Base-by-base conservation (phyloP, 805 yeast species). In the Danielozyma ontarioensis region DNA sequence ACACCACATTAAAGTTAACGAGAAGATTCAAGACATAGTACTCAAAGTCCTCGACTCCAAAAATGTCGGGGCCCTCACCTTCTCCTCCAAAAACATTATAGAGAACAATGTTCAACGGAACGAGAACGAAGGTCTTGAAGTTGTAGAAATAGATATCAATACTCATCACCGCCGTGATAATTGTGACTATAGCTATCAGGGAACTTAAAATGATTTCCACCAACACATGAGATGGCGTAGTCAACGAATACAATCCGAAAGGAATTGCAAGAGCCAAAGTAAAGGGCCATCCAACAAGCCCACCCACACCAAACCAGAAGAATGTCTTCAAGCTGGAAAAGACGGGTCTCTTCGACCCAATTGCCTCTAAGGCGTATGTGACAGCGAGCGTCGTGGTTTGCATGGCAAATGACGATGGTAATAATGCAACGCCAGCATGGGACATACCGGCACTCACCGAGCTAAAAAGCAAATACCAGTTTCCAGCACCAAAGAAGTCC, bases 211-310 rank as follows among this genome's bases (percentile, higher is more conserved):
- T 50, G 37, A 38, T 32, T 40, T 30, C 26, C 33, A 36, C 17
- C 29, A 35, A 11, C 13, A 23, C 42, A 30, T n/a, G n/a, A 42
- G 30, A 18, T 44, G 1, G n/a, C 25, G 6, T 32, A 21, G n/a
- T n/a, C 5, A 50, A 21, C 3, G 55, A 46, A 50, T 63, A 76
- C 1, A 62, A 30, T 13, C 74, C 68, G 35, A 79, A 68, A 1
- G 96, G 93, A 2, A 74, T 42, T 2, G 78, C 78, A 35, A 87
- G 55, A 0, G 72, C 78, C 36, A 85, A 56, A 0, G 81, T 74
- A 55, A 89, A 90, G 1, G 97, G 97, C 97, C 97, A 90, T 2
- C 97, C 97, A 19, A 83, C 41, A 2, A 89, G 49, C 0, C 90
- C 90, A 4, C 88, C 94, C n/a, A 83, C 41, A 14, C 73, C 56